Conservation (phyloP, 768 basidiomycete genomes). For the Jaapia argillacea region DNA sequence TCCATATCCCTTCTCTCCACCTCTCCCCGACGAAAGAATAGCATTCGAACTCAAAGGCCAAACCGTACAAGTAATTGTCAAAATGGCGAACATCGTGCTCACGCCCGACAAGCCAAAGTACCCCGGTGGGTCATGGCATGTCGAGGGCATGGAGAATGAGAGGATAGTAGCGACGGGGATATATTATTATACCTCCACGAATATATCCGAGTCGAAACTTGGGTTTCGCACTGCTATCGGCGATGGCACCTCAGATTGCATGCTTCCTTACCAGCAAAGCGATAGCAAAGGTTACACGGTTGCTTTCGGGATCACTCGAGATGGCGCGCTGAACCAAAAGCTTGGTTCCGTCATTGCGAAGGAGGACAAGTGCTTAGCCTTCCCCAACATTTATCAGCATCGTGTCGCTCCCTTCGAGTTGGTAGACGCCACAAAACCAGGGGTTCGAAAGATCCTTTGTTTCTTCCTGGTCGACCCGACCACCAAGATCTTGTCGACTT, state of each 20-base stretch:
- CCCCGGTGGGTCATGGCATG: conserved; percentile 27
- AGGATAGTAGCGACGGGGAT: conserved; percentile 14
- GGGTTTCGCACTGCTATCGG: conserved; percentile 17
- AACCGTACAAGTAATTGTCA: conserved; percentile 24
- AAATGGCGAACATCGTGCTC: conserved; percentile 21
- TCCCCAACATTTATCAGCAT: no score
- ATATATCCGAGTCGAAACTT: conserved; percentile 21
- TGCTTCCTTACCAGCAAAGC: background rate
- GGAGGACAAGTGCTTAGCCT: conserved; percentile 17
- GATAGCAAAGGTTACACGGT: background rate
- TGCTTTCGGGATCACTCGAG: background rate
- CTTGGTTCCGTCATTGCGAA: conserved; percentile 24
- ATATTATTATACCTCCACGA: conserved; percentile 20
- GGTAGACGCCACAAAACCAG: conserved; percentile 20
- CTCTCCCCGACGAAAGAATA: no score
- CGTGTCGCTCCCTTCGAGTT: conserved; percentile 28
- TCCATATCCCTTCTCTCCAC: no score
- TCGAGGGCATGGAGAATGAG: conserved; percentile 23
- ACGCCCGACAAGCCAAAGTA: conserved; percentile 27
- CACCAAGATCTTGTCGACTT: conserved; percentile 7
- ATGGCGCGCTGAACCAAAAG: conserved; percentile 16
- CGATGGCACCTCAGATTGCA: background rate
- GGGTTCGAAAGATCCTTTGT: no score
- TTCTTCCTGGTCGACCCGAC: conserved; percentile 28
- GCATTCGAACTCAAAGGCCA: no score